Conservation (phyloP, 179 eudicot genomes). For the Camellia oleifera region DNA sequence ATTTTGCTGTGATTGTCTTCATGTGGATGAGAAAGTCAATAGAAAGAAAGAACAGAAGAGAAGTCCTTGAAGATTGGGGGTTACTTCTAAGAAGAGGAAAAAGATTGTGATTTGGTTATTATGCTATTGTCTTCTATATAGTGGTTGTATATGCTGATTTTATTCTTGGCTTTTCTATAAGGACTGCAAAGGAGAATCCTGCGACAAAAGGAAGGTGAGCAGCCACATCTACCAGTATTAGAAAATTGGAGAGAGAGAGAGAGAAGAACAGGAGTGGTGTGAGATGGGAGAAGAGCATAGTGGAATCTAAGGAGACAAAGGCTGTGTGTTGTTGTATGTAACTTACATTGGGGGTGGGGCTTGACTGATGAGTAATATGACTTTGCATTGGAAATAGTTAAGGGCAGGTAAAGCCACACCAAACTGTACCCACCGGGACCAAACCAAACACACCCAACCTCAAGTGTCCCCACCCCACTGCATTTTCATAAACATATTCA, state of each 20-base stretch:
- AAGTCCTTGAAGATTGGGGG: background rate
- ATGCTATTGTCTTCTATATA: background rate
- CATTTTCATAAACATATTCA: background rate
- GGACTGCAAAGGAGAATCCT: constrained; percentile 21
- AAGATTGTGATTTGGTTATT: too few relatives aligned
- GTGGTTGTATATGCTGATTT: constrained; percentile 8
- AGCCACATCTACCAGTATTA: constrained; percentile 38
- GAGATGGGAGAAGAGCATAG: background rate
- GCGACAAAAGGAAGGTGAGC: constrained; percentile 57
- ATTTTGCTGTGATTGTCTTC: constrained; percentile 71
- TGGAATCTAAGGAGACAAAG: constrained; percentile 19
- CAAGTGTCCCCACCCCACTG: background rate
- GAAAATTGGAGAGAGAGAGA: constrained; percentile 7
- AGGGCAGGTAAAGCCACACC: constrained; percentile 16
- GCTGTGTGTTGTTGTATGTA: background rate
- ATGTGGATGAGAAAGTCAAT: constrained; percentile 19
- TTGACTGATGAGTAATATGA: background rate
- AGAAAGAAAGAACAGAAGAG: constrained; percentile 5
- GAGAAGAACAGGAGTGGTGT: background rate
- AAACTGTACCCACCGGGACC: constrained; percentile 15
- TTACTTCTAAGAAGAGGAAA: background rate
- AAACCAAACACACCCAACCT: too few relatives aligned
- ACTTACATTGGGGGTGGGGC: background rate
- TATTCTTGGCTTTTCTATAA: constrained; percentile 15
- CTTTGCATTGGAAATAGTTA: constrained; percentile 11